Evolutionary conservation across 371 early-diverging fungal genomes (phyloP), one percentile per base, ranked within the genome.

Genomic region (Syncephalastrum racemosum): DNA sequence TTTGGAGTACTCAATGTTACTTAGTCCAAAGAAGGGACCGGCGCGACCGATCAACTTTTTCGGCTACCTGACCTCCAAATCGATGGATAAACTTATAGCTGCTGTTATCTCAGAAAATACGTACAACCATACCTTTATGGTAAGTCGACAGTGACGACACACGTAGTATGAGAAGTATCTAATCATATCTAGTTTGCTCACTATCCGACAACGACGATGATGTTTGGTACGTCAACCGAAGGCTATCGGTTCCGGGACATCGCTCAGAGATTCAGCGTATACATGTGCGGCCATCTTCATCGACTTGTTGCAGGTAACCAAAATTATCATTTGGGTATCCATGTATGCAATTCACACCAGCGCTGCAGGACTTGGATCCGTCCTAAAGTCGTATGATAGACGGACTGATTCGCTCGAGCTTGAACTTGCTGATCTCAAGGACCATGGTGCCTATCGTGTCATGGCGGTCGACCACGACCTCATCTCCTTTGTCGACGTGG

Each of bases 21-120:
- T 14, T 57, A 85, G 88, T 53, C 93, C 94, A 1, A 78, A 79
- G 46, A 71, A 74, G n/a, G 94, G 95, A 6, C 84, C 91, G 20
- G 79, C 87, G 6, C 71, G 94, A 27, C 96, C 95, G 1, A 81
- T 93, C 69, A 96, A 96, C 60, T 94, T 96, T 60, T 96, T 95
- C 67, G 94, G 95, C 1, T 83, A 86, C 61, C 65, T 94, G 46
- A 90, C 90, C 27, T 79, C 80, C 4, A 63, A 67, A 20, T 89
- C 87, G 24, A 89, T 96, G 90, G 83, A 91, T 70, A 65, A 72
- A 25, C 65, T 96, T 2, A 52, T 63, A 64, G 73, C 25, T 24
- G 89, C 59, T 54, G 64, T 50, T 24, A 61, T 40, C 63, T 70
- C 19, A 25, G 56, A 20, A 47, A 66, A 42, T 54, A 54, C 59